A percentile compares a stretch with the other conserved stretches of the same genome.
Conservation (phyloP, 2,329 filamentous ascomycete species). For the Podosphaera fusca region DNA sequence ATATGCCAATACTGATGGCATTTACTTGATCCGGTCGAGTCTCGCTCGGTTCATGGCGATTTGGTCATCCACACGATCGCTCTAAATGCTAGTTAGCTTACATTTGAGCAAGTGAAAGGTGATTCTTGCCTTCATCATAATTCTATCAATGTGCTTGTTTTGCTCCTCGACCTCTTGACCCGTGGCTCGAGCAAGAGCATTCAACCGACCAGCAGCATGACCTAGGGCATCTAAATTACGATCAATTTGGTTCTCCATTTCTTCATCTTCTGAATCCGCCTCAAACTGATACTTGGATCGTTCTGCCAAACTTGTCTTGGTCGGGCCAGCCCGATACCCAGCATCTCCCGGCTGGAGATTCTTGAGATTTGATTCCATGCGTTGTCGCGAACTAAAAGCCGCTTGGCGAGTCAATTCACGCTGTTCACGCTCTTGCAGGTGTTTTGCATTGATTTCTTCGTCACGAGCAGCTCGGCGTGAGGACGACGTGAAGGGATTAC, state of each 20-base stretch:
- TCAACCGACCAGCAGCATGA: constrained; percentile 43
- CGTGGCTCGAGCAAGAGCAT: constrained; percentile 50
- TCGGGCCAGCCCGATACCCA: constrained; percentile 11
- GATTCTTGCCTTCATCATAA: constrained; percentile 47
- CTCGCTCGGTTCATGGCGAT: constrained; percentile 52
- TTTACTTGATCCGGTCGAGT: constrained; percentile 15
- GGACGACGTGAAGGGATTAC: constrained; percentile 54
- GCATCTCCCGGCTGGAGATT: constrained; percentile 18
- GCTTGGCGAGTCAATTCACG: constrained; percentile 38
- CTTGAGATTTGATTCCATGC: constrained; percentile 28
- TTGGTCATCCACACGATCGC: constrained; percentile 60
- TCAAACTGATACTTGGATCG: constrained; percentile 57
- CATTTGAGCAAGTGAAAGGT: not conserved
- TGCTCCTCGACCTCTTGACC: constrained; percentile 53
- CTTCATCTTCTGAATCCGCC: constrained; percentile 21
- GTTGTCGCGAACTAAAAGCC: constrained; percentile 26
- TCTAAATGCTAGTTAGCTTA: constrained; percentile 27
- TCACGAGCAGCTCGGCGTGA: constrained; percentile 41
- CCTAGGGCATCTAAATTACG: constrained; percentile 36
- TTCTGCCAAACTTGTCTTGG: constrained; percentile 27
- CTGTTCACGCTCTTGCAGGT: constrained; percentile 39
- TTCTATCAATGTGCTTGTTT: constrained; percentile 54
- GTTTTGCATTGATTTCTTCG: constrained; percentile 43
- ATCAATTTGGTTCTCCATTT: constrained; percentile 49
- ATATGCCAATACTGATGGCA: too few species aligned